A percentile compares a stretch with the other conserved stretches of the same genome.
phyloP scores from a whole-genome alignment of 192 early-diverging fungal genomes.

The Coemansia umbellata region DNA sequence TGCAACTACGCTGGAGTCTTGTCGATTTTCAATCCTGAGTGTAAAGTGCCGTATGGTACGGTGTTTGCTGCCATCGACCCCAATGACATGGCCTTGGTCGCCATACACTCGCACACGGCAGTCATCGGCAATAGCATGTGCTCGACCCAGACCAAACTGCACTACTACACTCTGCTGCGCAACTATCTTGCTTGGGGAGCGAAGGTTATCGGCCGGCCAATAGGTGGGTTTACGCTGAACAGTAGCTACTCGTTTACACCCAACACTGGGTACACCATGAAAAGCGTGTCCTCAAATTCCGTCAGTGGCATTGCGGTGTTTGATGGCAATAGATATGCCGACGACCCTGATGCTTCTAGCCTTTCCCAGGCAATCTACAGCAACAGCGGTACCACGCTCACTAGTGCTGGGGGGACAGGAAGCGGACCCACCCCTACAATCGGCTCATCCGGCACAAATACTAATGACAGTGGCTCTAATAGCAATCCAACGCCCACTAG shows the following conservation, averaged over 20 bases:
- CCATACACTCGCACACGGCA: slow-evolving; percentile 33
- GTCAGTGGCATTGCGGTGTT: slow-evolving; percentile 21
- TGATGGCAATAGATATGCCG: slow-evolving; percentile 22
- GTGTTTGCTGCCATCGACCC: slow-evolving; percentile 39
- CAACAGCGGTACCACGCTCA: background rate
- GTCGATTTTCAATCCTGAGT: slow-evolving; percentile 20
- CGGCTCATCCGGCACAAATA: background rate
- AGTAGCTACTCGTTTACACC: slow-evolving; percentile 13
- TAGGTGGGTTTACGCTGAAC: slow-evolving; percentile 27
- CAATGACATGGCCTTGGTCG: slow-evolving; percentile 17
- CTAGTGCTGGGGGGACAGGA: background rate
- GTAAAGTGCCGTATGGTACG: slow-evolving; percentile 34
- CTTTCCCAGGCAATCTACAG: background rate
- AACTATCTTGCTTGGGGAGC: slow-evolving; percentile 46
- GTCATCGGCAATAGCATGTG: slow-evolving; percentile 35
- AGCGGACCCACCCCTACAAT: background rate
- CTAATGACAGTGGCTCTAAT: background rate
- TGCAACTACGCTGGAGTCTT: slow-evolving; percentile 25
- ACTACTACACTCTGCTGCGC: slow-evolving; percentile 41
- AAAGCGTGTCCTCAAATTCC: background rate
- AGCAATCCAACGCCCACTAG: background rate
- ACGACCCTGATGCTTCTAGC: slow-evolving; percentile 14
- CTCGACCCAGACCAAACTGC: slow-evolving; percentile 20
- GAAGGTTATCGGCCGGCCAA: slow-evolving; percentile 8
- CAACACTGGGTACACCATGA: slow-evolving; percentile 18